These are phyloP conservation scores for Maudiozyma serrabonitensis DNA, from an alignment of 805 yeast genomes.

Conservation along the genomic window DNA sequence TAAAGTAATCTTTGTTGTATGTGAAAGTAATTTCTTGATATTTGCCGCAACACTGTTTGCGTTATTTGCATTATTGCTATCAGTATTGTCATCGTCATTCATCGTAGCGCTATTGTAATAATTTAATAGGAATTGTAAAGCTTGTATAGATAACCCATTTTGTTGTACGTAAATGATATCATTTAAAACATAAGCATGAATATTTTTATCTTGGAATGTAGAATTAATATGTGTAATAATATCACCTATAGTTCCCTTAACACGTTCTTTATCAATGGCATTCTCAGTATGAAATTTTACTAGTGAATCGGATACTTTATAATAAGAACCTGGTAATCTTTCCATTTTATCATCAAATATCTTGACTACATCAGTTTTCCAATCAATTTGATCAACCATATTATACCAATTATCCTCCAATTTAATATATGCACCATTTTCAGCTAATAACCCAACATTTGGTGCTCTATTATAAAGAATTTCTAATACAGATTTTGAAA, in stretches of 20 bases:
- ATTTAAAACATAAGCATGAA: constrained; percentile 70
- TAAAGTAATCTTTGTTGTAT: not conserved
- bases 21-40: not conserved
- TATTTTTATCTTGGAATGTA: constrained; percentile 46
- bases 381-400: constrained; percentile 43
- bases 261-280: constrained; percentile 54
- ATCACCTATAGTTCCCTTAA: constrained; percentile 66
- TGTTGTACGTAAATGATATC: constrained; percentile 66
- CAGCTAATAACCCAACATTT: constrained; percentile 77
- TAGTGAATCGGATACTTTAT: constrained; percentile 66
- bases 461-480: constrained; percentile 57
- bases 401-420: constrained; percentile 51
- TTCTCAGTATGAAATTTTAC: constrained; percentile 67
- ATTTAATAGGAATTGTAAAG: constrained; percentile 44
- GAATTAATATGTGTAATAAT: constrained; percentile 77
- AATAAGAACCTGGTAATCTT: constrained; percentile 69
- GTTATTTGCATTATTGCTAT: not conserved
- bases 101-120: constrained; percentile 25
- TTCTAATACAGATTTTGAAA: constrained; percentile 55
- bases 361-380: constrained; percentile 30
- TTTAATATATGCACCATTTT: constrained; percentile 75
- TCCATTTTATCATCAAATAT: constrained; percentile 40
- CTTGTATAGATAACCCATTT: constrained; percentile 44
- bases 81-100: constrained; percentile 1
- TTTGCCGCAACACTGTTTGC: not conserved